Evolutionary conservation across 768 basidiomycete genomes (phyloP).

Genomic region (Suillus paluster): DNA sequence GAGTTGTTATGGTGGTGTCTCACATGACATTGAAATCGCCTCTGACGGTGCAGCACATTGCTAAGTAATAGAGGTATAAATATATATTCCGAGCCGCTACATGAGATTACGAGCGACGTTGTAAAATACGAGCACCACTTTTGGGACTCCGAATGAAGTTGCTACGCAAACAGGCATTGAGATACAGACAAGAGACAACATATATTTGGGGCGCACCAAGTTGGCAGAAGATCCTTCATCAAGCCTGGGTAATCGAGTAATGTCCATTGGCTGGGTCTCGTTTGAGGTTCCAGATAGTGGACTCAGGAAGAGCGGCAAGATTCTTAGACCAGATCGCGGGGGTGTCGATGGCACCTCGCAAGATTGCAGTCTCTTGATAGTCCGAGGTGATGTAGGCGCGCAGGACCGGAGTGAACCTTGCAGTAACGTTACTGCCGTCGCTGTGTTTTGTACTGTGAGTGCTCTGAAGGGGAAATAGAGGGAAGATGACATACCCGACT

Average conservation of each 20-base stretch:
- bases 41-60: too few relatives aligned
- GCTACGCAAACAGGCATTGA: not conserved
- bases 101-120: too few relatives aligned
- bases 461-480: not conserved
- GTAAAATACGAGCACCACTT: too few relatives aligned
- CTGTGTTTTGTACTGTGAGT: not conserved
- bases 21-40: too few relatives aligned
- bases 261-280: not conserved
- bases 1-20: too few relatives aligned
- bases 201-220: not conserved
- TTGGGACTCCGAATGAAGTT: too few relatives aligned
- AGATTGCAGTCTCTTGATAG: constrained; percentile 3
- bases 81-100: too few relatives aligned
- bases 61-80: too few relatives aligned
- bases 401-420: not conserved
- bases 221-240: not conserved
- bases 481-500: not conserved
- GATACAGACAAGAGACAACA: not conserved
- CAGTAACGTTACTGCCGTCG: not conserved
- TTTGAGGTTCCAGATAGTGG: not conserved
- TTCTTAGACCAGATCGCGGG: not conserved
- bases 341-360: not conserved
- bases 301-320: not conserved
- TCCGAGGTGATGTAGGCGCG: constrained; percentile 4
- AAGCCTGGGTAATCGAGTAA: not conserved